A percentile compares a stretch with the other conserved stretches of the same genome.
phyloP scores from a whole-genome alignment of 345 rosid genomes.

The Salix purpurea region DNA sequence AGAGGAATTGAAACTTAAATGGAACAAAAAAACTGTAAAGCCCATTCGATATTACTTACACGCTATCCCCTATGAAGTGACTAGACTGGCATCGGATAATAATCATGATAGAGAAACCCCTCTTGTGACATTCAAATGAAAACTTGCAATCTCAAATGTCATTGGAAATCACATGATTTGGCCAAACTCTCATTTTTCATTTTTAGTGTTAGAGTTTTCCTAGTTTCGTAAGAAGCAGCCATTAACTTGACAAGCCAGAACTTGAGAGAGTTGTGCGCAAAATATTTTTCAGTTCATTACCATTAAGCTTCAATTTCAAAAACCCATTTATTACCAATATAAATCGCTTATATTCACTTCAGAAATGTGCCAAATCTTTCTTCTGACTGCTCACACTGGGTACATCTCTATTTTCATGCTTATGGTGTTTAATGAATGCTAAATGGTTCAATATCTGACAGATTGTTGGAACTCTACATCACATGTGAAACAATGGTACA shows the following conservation, averaged over 20 bases:
- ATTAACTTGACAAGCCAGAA: background rate
- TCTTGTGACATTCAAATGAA: background rate
- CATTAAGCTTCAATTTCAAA: background rate
- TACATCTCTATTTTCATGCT: background rate
- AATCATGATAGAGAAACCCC: background rate
- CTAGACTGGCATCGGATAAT: background rate
- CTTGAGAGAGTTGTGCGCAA: background rate
- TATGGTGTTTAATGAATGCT: constrained; percentile 7
- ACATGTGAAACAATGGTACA: constrained; percentile 74
- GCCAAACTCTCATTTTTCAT: background rate
- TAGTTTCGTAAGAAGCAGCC: background rate
- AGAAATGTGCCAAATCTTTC: background rate
- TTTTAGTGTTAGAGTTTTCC: background rate
- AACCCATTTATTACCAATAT: background rate
- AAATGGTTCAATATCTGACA: constrained; percentile 33
- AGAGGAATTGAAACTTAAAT: background rate
- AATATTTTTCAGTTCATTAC: background rate
- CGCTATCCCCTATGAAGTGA: background rate
- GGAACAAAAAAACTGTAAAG: background rate
- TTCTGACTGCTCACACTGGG: background rate
- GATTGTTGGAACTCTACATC: constrained; percentile 83
- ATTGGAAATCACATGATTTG: background rate
- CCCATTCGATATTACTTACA: background rate
- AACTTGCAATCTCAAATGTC: background rate
- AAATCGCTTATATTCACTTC: background rate